phyloP scores from a whole-genome alignment of 345 rosid genomes.

The Eucalyptus erythrocorys region DNA sequence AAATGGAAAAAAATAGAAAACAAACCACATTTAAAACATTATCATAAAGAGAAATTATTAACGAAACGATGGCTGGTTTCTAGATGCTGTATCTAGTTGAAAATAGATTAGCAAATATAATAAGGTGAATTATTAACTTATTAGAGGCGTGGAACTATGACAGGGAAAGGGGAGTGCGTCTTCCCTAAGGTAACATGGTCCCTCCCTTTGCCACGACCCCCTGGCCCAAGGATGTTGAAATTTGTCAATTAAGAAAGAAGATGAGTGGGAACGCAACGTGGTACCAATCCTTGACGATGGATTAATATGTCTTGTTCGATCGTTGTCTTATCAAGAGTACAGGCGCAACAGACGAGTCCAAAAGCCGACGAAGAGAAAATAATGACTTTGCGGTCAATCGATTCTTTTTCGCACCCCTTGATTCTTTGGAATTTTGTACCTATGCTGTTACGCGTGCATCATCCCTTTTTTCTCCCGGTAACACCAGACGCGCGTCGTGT shows the following conservation, averaged over 20 bases:
- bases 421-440: not conserved
- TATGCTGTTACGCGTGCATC: not conserved
- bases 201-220: not conserved
- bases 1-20: not conserved
- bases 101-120: not conserved
- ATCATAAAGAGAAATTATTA: not conserved
- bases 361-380: accelerated
- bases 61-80: not conserved
- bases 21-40: not conserved
- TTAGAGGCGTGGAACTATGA: too few species aligned
- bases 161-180: not conserved
- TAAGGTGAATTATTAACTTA: not conserved
- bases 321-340: not conserved
- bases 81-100: not conserved
- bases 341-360: not conserved
- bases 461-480: not conserved
- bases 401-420: accelerated
- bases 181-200: not conserved
- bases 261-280: not conserved
- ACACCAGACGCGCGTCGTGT: not conserved
- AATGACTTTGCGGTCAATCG: not conserved
- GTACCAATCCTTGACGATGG: not conserved
- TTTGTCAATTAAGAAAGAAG: not conserved
- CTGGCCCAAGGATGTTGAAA: not conserved
- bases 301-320: not conserved